These are phyloP conservation scores for Rhizopogon vesiculosus DNA, from an alignment of 768 basidiomycete species.

Conservation along the genomic window DNA sequence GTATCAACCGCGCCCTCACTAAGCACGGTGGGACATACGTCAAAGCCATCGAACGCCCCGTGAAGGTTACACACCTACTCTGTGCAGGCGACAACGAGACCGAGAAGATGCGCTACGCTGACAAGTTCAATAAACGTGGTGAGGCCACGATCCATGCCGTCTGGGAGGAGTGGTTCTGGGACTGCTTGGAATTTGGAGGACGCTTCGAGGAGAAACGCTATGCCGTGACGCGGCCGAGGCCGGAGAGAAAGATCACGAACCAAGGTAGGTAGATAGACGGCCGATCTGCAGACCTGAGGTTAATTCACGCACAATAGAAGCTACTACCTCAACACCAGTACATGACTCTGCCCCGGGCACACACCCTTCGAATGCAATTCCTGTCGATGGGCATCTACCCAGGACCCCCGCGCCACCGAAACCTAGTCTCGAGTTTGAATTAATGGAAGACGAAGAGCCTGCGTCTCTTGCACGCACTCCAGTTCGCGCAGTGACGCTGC, in stretches of 20 bases:
- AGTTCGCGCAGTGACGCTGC: slow-evolving; percentile 43
- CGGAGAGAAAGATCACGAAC: slow-evolving; percentile 40
- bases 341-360: slow-evolving; percentile 13
- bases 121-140: slow-evolving; percentile 62
- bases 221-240: slow-evolving; percentile 53
- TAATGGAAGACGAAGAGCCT: slow-evolving; percentile 51
- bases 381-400: slow-evolving; percentile 9
- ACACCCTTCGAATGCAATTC: slow-evolving; percentile 10
- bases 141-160: slow-evolving; percentile 76
- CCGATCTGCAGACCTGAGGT: not conserved
- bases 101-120: slow-evolving; percentile 76
- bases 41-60: slow-evolving; percentile 72
- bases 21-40: slow-evolving; percentile 63
- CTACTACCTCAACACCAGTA: slow-evolving; percentile 5
- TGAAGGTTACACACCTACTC: slow-evolving; percentile 81
- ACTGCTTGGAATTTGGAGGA: slow-evolving; percentile 73
- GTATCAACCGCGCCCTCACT: slow-evolving; percentile 60
- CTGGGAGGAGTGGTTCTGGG: slow-evolving; percentile 99
- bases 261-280: slow-evolving; percentile 13
- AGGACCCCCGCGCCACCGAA: slow-evolving; percentile 17
- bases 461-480: slow-evolving; percentile 56
- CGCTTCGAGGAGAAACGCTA: slow-evolving; percentile 63
- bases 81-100: slow-evolving; percentile 63
- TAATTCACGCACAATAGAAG: not conserved
- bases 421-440: slow-evolving; percentile 14